phyloP scores from a whole-genome alignment of 805 yeast species.

The Henningerozyma blattae region DNA sequence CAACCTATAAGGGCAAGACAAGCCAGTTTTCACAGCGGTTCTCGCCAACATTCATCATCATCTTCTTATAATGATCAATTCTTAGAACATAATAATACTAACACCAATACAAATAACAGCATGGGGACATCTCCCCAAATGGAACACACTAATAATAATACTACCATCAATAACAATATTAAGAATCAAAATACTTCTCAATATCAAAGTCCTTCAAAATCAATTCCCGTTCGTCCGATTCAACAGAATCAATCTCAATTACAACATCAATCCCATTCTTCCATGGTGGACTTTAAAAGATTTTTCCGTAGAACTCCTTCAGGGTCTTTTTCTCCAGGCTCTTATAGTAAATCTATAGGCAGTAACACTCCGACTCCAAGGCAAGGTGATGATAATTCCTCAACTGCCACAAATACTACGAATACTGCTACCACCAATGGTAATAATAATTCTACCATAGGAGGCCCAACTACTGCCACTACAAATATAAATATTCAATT shows the following conservation, averaged over 20 bases:
- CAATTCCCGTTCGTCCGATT: constrained; percentile 61
- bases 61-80: no score
- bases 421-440: not conserved
- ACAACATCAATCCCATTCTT: not conserved
- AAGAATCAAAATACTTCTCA: no score
- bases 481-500: constrained; percentile 1
- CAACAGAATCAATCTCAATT: constrained; percentile 27
- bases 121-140: not conserved
- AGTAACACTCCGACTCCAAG: not conserved
- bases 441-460: not conserved
- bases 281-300: not conserved
- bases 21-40: constrained; percentile 24
- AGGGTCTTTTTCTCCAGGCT: constrained; percentile 1
- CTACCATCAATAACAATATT: no score
- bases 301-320: not conserved
- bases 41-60: constrained; percentile 24
- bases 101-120: no score
- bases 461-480: not conserved
- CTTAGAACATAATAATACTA: no score
- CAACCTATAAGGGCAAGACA: constrained; percentile 22
- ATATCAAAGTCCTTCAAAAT: no score
- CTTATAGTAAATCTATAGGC: no score
- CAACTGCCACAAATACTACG: not conserved
- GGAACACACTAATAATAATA: constrained; percentile 23
- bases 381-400: not conserved